Evolutionary conservation across 768 basidiomycete species (phyloP).

Genomic region (Lanmaoa rubissima): DNA sequence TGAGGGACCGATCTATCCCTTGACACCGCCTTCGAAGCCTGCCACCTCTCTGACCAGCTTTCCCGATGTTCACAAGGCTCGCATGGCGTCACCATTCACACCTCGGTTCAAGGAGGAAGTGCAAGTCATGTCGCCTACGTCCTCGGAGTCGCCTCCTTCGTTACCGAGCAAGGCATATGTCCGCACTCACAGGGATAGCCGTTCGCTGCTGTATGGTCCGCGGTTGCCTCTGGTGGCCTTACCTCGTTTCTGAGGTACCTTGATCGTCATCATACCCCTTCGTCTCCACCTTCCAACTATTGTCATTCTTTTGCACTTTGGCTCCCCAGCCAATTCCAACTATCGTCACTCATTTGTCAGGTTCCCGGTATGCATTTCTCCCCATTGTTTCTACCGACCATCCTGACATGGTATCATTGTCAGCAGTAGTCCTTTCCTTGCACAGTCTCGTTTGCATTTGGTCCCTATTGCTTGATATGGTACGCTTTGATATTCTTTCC

Average conservation of each 20-base stretch:
- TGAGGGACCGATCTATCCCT: conserved; percentile 3
- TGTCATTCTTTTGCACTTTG: conserved; percentile 13
- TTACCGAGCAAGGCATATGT: conserved; percentile 1
- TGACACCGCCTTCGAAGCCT: neutral
- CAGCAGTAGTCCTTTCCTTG: neutral
- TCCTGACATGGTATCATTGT: neutral
- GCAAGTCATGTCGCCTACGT: neutral
- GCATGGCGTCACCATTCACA: neutral
- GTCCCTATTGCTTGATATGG: conserved; percentile 2
- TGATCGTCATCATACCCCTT: neutral
- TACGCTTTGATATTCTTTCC: neutral
- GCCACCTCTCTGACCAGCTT: neutral
- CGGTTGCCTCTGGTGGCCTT: neutral
- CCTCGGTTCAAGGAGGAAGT: neutral
- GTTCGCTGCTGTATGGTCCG: neutral
- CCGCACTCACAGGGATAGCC: neutral
- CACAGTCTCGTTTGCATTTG: neutral
- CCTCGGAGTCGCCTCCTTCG: neutral
- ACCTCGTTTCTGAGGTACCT: neutral
- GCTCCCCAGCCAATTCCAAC: conserved; percentile 6
- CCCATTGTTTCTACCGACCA: neutral
- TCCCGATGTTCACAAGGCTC: neutral
- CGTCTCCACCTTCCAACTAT: conserved; percentile 10
- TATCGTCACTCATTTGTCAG: conserved; percentile 16
- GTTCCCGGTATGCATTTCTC: neutral